phyloP scores from a whole-genome alignment of 768 basidiomycete species.

The Lactifluus volemus region DNA sequence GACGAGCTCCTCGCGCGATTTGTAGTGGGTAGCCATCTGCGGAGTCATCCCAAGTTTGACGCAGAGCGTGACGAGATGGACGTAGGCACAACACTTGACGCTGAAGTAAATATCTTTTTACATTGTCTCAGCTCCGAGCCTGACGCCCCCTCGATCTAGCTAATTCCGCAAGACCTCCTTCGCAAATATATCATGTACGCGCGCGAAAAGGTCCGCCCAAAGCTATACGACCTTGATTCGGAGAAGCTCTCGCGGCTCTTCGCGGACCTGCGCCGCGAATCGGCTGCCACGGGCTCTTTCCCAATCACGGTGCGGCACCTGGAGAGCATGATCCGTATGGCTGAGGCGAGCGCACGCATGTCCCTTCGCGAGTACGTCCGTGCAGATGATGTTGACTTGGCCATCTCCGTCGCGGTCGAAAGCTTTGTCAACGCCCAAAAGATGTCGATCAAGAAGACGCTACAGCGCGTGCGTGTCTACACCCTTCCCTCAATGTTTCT shows the following conservation, averaged over 20 bases:
- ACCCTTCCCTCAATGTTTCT: neutral
- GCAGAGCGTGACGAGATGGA: constrained; percentile 84
- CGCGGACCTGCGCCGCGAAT: constrained; percentile 91
- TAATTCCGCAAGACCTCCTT: constrained; percentile 93
- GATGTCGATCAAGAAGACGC: constrained; percentile 95
- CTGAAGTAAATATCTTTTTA: constrained; percentile 56
- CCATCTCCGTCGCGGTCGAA: constrained; percentile 90
- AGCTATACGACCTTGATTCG: constrained; percentile 90
- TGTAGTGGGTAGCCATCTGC: constrained; percentile 93
- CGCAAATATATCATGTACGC: constrained; percentile 99
- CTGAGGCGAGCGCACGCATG: constrained; percentile 98
- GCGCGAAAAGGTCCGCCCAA: constrained; percentile 84
- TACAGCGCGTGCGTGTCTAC: constrained; percentile 68
- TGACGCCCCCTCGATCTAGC: constrained; percentile 35
- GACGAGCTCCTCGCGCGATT: constrained; percentile 95
- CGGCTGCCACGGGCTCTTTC: constrained; percentile 94
- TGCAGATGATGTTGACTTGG: constrained; percentile 92
- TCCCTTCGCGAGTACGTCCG: constrained; percentile 92
- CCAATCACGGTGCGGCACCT: constrained; percentile 97
- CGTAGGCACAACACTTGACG: constrained; percentile 82
- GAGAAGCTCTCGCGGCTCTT: constrained; percentile 93
- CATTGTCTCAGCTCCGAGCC: neutral
- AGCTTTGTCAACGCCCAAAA: constrained; percentile 97
- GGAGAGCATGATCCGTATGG: constrained; percentile 99
- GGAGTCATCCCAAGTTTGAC: constrained; percentile 92